These are phyloP conservation scores for Chlamydomonas incerta DNA, from an alignment of 139 green algal species.

Conservation along the genomic window DNA sequence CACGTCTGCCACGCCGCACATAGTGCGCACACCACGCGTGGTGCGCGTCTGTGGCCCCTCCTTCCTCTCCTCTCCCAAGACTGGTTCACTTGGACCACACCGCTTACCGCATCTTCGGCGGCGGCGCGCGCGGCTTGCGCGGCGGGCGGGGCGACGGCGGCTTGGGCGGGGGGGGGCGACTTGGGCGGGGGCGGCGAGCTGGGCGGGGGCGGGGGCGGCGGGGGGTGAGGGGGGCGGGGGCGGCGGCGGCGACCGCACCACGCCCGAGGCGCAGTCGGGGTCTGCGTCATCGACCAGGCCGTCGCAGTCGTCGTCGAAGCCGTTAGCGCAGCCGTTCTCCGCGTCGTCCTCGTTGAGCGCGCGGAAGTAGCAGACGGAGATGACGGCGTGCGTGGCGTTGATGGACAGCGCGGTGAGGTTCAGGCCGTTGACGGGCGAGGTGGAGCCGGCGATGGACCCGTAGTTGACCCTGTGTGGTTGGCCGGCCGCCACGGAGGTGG, in stretches of 20 bases:
- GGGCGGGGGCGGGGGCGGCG: no score
- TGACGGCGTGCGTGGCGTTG: not conserved
- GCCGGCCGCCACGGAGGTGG: no score
- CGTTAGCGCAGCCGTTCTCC: not conserved
- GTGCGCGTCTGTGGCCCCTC: no score
- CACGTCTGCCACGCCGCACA: no score
- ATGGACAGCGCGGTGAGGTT: not conserved
- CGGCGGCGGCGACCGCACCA: not conserved
- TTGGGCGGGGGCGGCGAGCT: no score
- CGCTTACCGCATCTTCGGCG: no score
- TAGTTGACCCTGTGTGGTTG: not conserved
- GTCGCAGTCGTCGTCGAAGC: not conserved
- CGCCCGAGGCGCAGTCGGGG: not conserved
- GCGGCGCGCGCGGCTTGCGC: no score
- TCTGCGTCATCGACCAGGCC: not conserved
- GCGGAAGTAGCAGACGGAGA: not conserved
- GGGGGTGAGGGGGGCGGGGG: not conserved
- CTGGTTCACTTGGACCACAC: no score
- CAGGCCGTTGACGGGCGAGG: not conserved
- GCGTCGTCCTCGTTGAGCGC: not conserved
- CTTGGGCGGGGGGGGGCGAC: no score
- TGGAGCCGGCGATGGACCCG: not conserved
- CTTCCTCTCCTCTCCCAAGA: no score
- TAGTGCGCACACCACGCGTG: no score
- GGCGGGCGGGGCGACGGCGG: no score